phyloP scores from a whole-genome alignment of 1,284 basidiomycete genomes.

The Ceratobasidium sp. region DNA sequence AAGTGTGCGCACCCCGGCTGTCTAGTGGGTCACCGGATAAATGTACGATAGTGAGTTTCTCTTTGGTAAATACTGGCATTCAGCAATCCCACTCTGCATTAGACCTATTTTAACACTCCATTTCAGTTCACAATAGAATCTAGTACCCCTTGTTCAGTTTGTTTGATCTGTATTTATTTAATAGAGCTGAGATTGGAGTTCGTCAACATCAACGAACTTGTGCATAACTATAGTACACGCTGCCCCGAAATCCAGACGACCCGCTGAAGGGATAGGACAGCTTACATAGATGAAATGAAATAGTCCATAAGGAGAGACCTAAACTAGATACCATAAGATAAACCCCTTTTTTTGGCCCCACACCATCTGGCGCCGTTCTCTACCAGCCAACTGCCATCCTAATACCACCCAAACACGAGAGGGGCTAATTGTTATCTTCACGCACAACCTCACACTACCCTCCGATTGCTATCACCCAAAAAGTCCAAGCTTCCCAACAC shows the following conservation, averaged over 20 bases:
- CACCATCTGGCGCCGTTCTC: too few species aligned
- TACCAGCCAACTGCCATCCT: background rate
- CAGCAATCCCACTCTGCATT: too few species aligned
- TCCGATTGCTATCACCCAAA: too few species aligned
- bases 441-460: too few species aligned
- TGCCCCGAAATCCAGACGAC: constrained; percentile 8
- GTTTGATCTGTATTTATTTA: background rate
- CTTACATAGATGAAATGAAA: constrained; percentile 12
- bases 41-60: too few species aligned
- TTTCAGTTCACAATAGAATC: too few species aligned
- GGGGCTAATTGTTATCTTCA: too few species aligned
- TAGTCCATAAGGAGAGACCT: background rate
- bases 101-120: too few species aligned
- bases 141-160: background rate
- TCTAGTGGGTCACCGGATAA: too few species aligned
- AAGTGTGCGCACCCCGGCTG: too few species aligned
- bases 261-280: constrained; percentile 3
- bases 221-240: constrained; percentile 23
- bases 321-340: constrained; percentile 11
- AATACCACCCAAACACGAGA: background rate
- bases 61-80: too few species aligned
- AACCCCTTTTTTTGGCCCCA: background rate
- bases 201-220: background rate
- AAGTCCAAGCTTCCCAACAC: constrained; percentile 8
- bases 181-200: background rate